Percentiles rank a stretch among this genome's conserved stretches.
These are phyloP conservation scores for Trypanosoma scelopori DNA, from an alignment of 208 protist genomes.

Conservation along the genomic window DNA sequence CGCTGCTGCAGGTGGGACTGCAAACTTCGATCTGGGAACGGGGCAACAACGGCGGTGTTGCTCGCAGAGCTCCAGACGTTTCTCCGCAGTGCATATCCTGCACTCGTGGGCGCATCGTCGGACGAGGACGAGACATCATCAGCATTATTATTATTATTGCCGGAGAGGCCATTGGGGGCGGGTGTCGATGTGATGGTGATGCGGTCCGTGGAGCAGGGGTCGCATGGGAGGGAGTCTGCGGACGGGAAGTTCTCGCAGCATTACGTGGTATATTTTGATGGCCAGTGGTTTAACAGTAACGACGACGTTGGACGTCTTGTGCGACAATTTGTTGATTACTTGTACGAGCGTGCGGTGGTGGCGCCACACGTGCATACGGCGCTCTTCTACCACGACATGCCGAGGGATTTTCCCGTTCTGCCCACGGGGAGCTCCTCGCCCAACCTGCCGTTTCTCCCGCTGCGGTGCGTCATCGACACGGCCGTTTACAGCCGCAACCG, in stretches of 20 bases:
- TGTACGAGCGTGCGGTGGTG: slow-evolving; percentile 28
- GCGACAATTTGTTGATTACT: slow-evolving; percentile 50
- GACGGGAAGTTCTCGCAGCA: slow-evolving; percentile 81
- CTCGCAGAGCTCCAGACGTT: slow-evolving; percentile 50
- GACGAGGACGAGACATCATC: background rate
- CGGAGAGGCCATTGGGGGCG: slow-evolving; percentile 2
- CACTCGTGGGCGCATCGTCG: background rate
- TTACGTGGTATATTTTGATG: slow-evolving; percentile 66
- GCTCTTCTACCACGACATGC: slow-evolving; percentile 71
- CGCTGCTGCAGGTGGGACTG: slow-evolving; percentile 55
- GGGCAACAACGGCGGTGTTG: slow-evolving; percentile 34
- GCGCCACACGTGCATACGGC: slow-evolving; percentile 38
- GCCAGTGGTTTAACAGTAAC: slow-evolving; percentile 50
- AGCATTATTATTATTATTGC: slow-evolving; percentile 6
- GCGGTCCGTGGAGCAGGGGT: slow-evolving; percentile 27
- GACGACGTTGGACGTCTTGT: slow-evolving; percentile 57
- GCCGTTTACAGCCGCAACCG: slow-evolving; percentile 84
- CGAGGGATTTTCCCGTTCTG: slow-evolving; percentile 17
- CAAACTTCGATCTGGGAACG: slow-evolving; percentile 39
- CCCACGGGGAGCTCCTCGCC: background rate
- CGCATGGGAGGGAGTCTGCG: background rate
- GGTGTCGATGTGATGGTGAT: slow-evolving; percentile 46
- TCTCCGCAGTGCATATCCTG: slow-evolving; percentile 34
- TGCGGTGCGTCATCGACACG: slow-evolving; percentile 70
- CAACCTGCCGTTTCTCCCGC: slow-evolving; percentile 49